phyloP scores from a whole-genome alignment of 2,329 filamentous ascomycete species.

The Ophiostoma sp. region DNA sequence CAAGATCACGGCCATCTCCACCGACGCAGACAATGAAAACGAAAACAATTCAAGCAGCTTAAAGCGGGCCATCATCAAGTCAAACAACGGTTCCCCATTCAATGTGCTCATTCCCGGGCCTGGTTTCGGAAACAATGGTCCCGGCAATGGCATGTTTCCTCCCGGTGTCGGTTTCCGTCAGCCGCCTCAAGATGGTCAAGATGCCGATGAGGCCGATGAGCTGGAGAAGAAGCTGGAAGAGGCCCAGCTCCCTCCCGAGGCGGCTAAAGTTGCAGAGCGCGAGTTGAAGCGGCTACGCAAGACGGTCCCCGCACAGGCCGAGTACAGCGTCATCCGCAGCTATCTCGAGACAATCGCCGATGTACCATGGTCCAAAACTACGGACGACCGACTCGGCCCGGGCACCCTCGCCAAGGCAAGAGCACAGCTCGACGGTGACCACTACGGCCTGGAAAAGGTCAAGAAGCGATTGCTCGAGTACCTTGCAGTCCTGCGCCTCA shows the following conservation, averaged over 20 bases:
- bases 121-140: constrained; percentile 23
- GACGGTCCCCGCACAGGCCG: constrained; percentile 93
- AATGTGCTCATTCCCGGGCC: constrained; percentile 26
- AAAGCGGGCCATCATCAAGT: neutral
- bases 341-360: constrained; percentile 92
- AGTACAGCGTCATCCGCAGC: constrained; percentile 88
- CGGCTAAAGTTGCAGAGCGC: constrained; percentile 81
- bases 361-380: constrained; percentile 83
- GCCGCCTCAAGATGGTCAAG: constrained; percentile 46
- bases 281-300: constrained; percentile 85
- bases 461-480: constrained; percentile 97
- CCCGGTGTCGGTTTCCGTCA: constrained; percentile 26
- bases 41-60: constrained; percentile 43
- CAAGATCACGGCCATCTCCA: constrained; percentile 72
- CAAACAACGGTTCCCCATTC: neutral
- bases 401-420: constrained; percentile 74
- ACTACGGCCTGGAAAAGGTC: constrained; percentile 93
- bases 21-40: constrained; percentile 53
- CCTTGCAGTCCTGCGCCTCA: constrained; percentile 88
- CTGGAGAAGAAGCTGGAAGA: constrained; percentile 80
- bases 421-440: constrained; percentile 89
- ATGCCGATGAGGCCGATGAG: constrained; percentile 84
- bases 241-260: constrained; percentile 76
- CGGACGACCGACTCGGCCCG: constrained; percentile 77
- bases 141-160: constrained; percentile 15